These are phyloP conservation scores for Dryas integrifolia DNA, from an alignment of 331 rosid species.

Conservation along the genomic window DNA sequence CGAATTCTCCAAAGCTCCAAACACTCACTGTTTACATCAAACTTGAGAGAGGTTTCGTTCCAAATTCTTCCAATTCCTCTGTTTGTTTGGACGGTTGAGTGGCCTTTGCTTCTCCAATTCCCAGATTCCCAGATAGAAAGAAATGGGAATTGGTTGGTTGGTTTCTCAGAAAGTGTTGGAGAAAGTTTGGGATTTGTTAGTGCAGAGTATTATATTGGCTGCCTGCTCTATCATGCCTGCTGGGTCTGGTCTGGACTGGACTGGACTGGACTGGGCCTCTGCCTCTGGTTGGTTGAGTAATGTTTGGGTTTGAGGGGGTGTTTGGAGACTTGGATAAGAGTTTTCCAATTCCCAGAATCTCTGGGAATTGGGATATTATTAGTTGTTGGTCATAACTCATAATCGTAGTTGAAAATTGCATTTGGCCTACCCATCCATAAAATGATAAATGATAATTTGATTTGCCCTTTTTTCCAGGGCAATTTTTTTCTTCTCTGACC, in stretches of 20 bases:
- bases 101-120: constrained; percentile 13
- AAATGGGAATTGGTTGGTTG: neutral
- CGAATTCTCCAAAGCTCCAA: constrained; percentile 25
- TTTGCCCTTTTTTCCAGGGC: neutral
- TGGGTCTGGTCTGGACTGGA: neutral
- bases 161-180: neutral
- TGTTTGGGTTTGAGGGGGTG: neutral
- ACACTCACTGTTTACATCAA: constrained; percentile 27
- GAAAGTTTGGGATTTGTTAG: neutral
- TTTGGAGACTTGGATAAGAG: neutral
- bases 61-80: neutral
- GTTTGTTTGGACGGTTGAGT: neutral
- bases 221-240: neutral
- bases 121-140: constrained; percentile 13
- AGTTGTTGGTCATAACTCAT: neutral
- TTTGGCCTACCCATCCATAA: neutral
- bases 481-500: neutral
- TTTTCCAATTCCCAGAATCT: neutral
- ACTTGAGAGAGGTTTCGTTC: neutral
- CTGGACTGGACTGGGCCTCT: neutral
- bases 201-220: neutral
- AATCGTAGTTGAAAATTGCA: neutral
- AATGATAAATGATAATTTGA: neutral
- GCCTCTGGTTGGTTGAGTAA: neutral
- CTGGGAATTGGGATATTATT: neutral